Evolutionary conservation across 2,329 filamentous ascomycete genomes (phyloP).

Genomic region (Bipolaris cookei): DNA sequence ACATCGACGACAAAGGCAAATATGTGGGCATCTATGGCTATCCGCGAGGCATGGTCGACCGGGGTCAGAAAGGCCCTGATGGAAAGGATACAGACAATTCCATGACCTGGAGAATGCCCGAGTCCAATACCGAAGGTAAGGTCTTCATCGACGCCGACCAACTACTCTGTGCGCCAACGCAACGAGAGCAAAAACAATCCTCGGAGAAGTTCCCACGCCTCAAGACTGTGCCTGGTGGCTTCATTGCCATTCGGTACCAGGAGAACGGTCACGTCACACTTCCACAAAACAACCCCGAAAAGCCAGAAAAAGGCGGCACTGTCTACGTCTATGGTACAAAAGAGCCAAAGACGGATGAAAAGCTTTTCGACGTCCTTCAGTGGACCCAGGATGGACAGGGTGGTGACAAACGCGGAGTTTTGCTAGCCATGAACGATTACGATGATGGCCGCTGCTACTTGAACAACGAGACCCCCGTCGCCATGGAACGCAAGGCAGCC

Average conservation of each 20-base stretch:
- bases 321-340: slow-evolving; percentile 59
- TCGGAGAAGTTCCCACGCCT: slow-evolving; percentile 66
- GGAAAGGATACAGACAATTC: slow-evolving; percentile 62
- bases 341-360: slow-evolving; percentile 60
- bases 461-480: slow-evolving; percentile 66
- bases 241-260: slow-evolving; percentile 57
- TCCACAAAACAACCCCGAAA: slow-evolving; percentile 49
- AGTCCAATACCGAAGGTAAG: slow-evolving; percentile 48
- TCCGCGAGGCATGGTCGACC: slow-evolving; percentile 71
- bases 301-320: slow-evolving; percentile 54
- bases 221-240: slow-evolving; percentile 57
- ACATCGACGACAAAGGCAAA: slow-evolving; percentile 74
- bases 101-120: slow-evolving; percentile 62
- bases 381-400: slow-evolving; percentile 85
- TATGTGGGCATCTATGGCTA: slow-evolving; percentile 76
- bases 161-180: slow-evolving; percentile 68
- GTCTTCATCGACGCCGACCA: slow-evolving; percentile 59
- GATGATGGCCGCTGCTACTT: slow-evolving; percentile 94
- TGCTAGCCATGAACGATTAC: slow-evolving; percentile 79
- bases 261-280: slow-evolving; percentile 60
- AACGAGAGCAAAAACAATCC: slow-evolving; percentile 63
- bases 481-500: slow-evolving; percentile 56
- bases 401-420: slow-evolving; percentile 76
- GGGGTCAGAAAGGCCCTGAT: slow-evolving; percentile 55
- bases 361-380: slow-evolving; percentile 69